Evolutionary conservation across 2,329 filamentous ascomycete species (phyloP).

Genomic region (Colletotrichum liriopes): DNA sequence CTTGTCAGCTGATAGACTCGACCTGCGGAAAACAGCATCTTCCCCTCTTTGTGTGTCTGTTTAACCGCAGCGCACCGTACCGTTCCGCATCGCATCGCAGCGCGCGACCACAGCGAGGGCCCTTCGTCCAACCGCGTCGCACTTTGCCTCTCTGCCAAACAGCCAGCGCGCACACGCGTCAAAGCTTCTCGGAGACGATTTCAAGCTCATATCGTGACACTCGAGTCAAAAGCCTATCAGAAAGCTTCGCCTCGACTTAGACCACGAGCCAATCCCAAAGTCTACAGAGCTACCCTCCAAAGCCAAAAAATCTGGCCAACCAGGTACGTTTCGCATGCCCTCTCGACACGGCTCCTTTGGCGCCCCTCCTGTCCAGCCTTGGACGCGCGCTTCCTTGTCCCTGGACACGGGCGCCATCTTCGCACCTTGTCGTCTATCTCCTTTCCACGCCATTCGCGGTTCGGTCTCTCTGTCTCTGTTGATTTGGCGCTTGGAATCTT

Average conservation of each 20-base stretch:
- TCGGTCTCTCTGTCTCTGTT: background rate
- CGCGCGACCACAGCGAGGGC: constrained; percentile 46
- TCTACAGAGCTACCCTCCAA: constrained; percentile 12
- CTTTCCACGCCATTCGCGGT: constrained; percentile 13
- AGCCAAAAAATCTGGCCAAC: constrained; percentile 37
- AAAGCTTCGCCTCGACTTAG: constrained; percentile 41
- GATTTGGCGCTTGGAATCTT: background rate
- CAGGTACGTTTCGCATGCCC: constrained; percentile 41
- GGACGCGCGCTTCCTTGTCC: constrained; percentile 40
- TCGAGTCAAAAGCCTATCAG: constrained; percentile 43
- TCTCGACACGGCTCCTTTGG: constrained; percentile 36
- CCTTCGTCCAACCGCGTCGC: constrained; percentile 43
- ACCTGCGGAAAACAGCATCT: constrained; percentile 58
- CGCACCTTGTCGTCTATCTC: constrained; percentile 3
- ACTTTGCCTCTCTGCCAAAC: constrained; percentile 33
- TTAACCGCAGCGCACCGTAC: constrained; percentile 20
- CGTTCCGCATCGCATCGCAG: constrained; percentile 29
- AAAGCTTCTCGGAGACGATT: constrained; percentile 39
- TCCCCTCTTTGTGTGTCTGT: constrained; percentile 18
- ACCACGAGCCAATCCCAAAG: constrained; percentile 28
- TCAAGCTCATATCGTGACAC: constrained; percentile 42
- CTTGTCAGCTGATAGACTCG: constrained; percentile 67
- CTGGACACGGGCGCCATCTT: constrained; percentile 27
- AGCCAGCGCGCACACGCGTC: constrained; percentile 29
- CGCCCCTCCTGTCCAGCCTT: constrained; percentile 41